A percentile compares a stretch with the other conserved stretches of the same genome.
Evolutionary conservation across 164 flowering plant species (phyloP).

Genomic region (Vitis rotundifolia): DNA sequence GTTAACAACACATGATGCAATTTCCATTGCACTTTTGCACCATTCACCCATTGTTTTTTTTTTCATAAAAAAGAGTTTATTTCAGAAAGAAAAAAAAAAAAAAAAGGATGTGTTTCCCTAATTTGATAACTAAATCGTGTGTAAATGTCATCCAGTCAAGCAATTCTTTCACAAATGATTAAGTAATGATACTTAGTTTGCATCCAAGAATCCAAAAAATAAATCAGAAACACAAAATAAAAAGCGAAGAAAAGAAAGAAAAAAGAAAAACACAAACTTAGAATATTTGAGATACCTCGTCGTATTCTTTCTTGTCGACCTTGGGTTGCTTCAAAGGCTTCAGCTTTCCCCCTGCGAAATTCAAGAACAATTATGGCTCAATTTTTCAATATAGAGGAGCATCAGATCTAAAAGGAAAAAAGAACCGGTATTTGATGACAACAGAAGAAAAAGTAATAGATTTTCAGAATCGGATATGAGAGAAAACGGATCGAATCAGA

Average conservation of each 20-base stretch:
- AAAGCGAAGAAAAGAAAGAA: not conserved
- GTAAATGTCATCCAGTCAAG: no score
- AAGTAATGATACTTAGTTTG: no score
- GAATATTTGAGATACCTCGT: slow-evolving; percentile 53
- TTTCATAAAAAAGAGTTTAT: no score
- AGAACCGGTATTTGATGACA: not conserved
- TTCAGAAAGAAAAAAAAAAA: no score
- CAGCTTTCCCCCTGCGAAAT: slow-evolving; percentile 50
- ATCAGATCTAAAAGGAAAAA: slow-evolving; percentile 3
- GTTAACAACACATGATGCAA: no score
- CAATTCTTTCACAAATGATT: no score
- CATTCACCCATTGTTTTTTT: no score
- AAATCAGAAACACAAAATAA: not conserved
- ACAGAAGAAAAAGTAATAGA: not conserved
- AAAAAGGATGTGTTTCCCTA: no score
- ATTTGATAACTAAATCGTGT: no score
- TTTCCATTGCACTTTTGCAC: no score
- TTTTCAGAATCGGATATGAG: not conserved
- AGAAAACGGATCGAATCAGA: not conserved
- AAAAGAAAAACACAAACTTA: not conserved
- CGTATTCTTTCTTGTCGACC: slow-evolving; percentile 73
- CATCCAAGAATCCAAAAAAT: no score
- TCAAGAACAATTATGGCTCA: not conserved
- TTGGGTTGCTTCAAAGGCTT: slow-evolving; percentile 94
- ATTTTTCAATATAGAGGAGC: not conserved